Base-by-base conservation (phyloP, 2,329 filamentous ascomycete species). In the Dryadomyces quercivorus region DNA sequence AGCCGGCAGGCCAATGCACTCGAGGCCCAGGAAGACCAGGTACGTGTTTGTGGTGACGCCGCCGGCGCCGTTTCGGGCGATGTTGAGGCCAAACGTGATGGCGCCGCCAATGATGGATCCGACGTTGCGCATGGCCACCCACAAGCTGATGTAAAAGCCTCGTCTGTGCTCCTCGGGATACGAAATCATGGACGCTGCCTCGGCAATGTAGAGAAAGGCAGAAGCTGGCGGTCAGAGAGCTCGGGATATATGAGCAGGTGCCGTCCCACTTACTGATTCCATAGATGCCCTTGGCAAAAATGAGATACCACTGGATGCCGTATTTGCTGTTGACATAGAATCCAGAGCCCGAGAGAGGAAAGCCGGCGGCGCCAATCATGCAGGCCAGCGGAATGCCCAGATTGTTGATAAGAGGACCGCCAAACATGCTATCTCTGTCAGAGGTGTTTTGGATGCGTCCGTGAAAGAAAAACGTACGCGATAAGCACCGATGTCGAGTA, bases 21-120 rank as follows among this genome's bases (percentile, higher is more conserved):
- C 52, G 10, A 53, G 12, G 15, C 45, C 52, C 1, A 53, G 44
- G 21, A 53, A 53, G 34, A 53, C 44, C 2, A 53, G 45, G 21
- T 53, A 53, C 18, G 52, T 53, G 21, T 34, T 42, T 3, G 45
- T 43, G 6, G 52, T 18, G 15, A 53, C 45, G n/a, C 52, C 45
- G 21, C 52, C 52, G 16, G 5, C 36, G 10, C 52, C 45, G 36
- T 20, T 50, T 16, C 15, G 36, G 7, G 18, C n/a, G 13, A 42
- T 26, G 36, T 53, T 53, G 15, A 49, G 34, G 9, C 31, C 52
- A 42, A 49, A 49, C 3, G 44, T 49, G 36, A 53, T 53, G 44
- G 52, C 52, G n/a, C 52, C 45, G 34, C 20, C 52, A 16, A 53
- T 53, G 45, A 53, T 49, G 21, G 44, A 49, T 15, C 52, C 52